A percentile compares a stretch with the other conserved stretches of the same genome.
These are phyloP conservation scores for Diplotaxis tenuifolia DNA, from an alignment of 345 rosid species.

Conservation along the genomic window DNA sequence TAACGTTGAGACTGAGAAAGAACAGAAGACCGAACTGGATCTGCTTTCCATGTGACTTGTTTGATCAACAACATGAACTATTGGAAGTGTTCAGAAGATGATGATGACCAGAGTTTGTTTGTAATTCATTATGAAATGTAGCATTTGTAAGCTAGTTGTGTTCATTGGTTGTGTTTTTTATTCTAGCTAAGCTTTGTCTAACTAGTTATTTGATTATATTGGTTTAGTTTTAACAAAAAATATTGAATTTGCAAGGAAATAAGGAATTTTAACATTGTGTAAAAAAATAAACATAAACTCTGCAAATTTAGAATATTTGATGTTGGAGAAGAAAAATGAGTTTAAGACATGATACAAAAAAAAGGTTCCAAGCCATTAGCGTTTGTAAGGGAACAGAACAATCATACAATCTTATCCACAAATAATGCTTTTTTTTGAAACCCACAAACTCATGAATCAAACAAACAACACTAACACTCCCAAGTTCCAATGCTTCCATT, in stretches of 20 bases:
- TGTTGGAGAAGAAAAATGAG: too few relatives aligned
- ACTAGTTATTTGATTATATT: not conserved
- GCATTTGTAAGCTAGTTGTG: not conserved
- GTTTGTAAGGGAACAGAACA: not conserved
- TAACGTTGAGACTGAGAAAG: not conserved
- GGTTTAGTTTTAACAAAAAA: not conserved
- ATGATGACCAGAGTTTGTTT: not conserved
- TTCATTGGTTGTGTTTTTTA: not conserved
- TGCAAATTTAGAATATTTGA: too few relatives aligned
- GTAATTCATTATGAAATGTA: not conserved
- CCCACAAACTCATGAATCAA: not conserved
- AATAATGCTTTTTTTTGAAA: not conserved
- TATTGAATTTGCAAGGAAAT: not conserved
- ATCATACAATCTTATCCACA: not conserved
- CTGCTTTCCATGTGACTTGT: not conserved
- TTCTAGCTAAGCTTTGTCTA: not conserved
- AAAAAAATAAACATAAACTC: too few relatives aligned
- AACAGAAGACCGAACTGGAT: not conserved
- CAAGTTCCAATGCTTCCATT: not conserved
- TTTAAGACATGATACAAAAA: not conserved
- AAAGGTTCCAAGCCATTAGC: not conserved
- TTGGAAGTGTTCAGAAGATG: not conserved
- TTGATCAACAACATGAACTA: not conserved
- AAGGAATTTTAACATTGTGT: not conserved
- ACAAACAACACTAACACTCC: not conserved